These are phyloP conservation scores for Lachnellula suecica DNA, from an alignment of 2,329 filamentous ascomycete species.

Conservation along the genomic window DNA sequence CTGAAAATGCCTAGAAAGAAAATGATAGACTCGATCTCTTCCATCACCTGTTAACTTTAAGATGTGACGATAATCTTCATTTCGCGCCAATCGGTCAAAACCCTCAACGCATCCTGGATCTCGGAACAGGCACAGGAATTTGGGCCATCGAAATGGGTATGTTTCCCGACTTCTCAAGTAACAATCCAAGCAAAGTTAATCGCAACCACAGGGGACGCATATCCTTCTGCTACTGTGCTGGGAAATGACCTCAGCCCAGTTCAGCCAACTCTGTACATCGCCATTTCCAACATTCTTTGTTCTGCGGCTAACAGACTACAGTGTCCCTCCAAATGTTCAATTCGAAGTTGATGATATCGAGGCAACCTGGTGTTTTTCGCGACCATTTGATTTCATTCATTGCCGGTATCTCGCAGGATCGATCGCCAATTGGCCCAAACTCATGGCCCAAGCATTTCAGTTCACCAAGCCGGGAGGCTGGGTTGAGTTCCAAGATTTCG, in stretches of 20 bases:
- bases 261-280: slow-evolving; percentile 45
- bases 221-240: slow-evolving; percentile 13
- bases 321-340: slow-evolving; percentile 58
- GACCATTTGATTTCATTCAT: slow-evolving; percentile 60
- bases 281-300: neutral
- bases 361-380: slow-evolving; percentile 41
- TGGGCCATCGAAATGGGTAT: slow-evolving; percentile 60
- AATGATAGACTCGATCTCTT: slow-evolving; percentile 23
- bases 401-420: slow-evolving; percentile 37
- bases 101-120: slow-evolving; percentile 34
- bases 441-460: slow-evolving; percentile 12
- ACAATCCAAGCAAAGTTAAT: neutral
- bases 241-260: slow-evolving; percentile 67
- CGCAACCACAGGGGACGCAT: slow-evolving; percentile 8
- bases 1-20: slow-evolving; percentile 13
- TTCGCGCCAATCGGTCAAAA: slow-evolving; percentile 25
- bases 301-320: neutral
- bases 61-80: slow-evolving; percentile 19
- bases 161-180: slow-evolving; percentile 35
- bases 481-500: slow-evolving; percentile 19
- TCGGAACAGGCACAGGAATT: slow-evolving; percentile 57
- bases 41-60: slow-evolving; percentile 24
- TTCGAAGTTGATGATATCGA: slow-evolving; percentile 66
- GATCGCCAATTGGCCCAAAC: slow-evolving; percentile 12
- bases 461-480: slow-evolving; percentile 15